Conservation (phyloP, 768 basidiomycete genomes). For the Podaxis sp. region DNA sequence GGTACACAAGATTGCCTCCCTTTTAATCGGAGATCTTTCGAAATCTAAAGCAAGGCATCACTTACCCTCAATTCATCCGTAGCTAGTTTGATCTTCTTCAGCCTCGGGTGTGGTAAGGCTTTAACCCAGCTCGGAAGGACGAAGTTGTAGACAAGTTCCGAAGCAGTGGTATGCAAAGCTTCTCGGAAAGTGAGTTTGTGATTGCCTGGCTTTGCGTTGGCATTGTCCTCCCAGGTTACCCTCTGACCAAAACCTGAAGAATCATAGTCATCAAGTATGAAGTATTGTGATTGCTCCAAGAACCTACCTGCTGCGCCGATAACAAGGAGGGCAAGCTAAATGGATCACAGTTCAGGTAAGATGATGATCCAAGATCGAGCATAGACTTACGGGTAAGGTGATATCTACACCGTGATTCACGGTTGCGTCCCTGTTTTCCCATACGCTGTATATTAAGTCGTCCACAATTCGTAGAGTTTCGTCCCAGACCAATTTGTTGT, state of each 20-base stretch:
- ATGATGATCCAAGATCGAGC: not conserved
- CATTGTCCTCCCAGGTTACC: slow-evolving; percentile 48
- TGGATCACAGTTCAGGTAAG: slow-evolving; percentile 8
- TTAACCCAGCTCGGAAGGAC: slow-evolving; percentile 40
- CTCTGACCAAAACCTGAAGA: slow-evolving; percentile 48
- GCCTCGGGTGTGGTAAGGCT: slow-evolving; percentile 27
- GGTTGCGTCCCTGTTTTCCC: slow-evolving; percentile 38
- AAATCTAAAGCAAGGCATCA: not conserved
- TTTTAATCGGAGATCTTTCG: not conserved
- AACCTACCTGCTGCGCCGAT: slow-evolving; percentile 51
- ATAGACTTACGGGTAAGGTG: slow-evolving; percentile 48
- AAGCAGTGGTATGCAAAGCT: slow-evolving; percentile 44
- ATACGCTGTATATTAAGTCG: slow-evolving; percentile 47
- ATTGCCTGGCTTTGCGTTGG: slow-evolving; percentile 32
- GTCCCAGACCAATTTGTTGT: slow-evolving; percentile 51
- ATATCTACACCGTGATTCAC: slow-evolving; percentile 50
- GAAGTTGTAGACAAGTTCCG: slow-evolving; percentile 35
- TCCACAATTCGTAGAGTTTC: slow-evolving; percentile 42
- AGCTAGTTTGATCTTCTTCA: slow-evolving; percentile 30
- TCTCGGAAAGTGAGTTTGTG: slow-evolving; percentile 51
- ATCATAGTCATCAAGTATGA: not conserved
- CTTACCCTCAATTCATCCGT: slow-evolving; percentile 45
- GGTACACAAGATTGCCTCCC: not conserved
- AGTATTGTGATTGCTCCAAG: not conserved
- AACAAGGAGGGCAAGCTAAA: slow-evolving; percentile 54